Conservation (phyloP, 176 grass and related monocot genomes). For the Cenchrus fungigraminus region DNA sequence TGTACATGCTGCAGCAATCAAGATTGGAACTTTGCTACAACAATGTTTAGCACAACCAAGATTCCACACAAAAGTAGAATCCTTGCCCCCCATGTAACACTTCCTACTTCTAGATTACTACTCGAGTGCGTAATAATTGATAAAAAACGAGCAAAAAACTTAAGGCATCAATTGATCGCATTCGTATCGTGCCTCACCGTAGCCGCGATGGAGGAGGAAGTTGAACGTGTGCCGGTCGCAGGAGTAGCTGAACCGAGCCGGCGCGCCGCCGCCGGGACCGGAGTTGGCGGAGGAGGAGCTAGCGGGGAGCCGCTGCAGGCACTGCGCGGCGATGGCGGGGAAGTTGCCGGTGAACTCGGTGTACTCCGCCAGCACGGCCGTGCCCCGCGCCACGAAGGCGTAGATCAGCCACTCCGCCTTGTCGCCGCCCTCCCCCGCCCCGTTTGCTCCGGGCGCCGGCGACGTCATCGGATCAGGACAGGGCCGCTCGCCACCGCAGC, state of each 20-base stretch:
- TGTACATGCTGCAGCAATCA: slow-evolving; percentile 15
- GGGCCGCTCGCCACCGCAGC: neutral
- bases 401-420: slow-evolving; percentile 85
- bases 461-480: slow-evolving; percentile 40
- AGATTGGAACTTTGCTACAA: neutral
- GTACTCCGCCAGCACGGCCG: slow-evolving; percentile 86
- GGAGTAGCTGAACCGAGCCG: slow-evolving; percentile 68
- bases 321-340: slow-evolving; percentile 77
- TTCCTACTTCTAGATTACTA: neutral
- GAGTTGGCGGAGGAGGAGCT: slow-evolving; percentile 27
- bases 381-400: slow-evolving; percentile 91
- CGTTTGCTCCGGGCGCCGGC: slow-evolving; percentile 23
- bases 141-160: neutral
- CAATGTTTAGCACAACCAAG: neutral
- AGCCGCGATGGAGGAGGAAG: slow-evolving; percentile 84
- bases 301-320: slow-evolving; percentile 82
- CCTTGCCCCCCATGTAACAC: neutral
- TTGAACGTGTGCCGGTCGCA: slow-evolving; percentile 90
- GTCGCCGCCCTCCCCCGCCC: slow-evolving; percentile 38
- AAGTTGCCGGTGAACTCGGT: slow-evolving; percentile 97
- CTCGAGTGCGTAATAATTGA: no score
- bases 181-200: slow-evolving; percentile 45
- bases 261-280: neutral
- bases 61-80: neutral
- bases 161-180: neutral